A percentile compares a stretch with the other conserved stretches of the same genome.
Conservation (phyloP, 768 basidiomycete genomes). For the Lentinula sp. region DNA sequence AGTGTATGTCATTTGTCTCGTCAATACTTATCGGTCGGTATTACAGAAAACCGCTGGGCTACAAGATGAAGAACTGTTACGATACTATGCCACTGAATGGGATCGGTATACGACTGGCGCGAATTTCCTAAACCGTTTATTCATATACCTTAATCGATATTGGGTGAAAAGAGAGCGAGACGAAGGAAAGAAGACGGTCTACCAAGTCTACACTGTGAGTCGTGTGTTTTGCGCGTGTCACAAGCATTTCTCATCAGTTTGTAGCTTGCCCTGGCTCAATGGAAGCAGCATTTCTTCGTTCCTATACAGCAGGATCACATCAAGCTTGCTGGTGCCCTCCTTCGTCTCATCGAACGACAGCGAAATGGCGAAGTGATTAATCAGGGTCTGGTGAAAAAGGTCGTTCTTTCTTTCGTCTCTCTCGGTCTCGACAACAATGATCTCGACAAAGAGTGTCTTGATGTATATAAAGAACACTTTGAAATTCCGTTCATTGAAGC, state of each 20-base stretch:
- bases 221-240: background rate
- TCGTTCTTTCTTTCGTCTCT: conserved; percentile 91
- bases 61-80: conserved; percentile 82
- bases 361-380: conserved; percentile 93
- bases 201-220: conserved; percentile 92
- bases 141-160: conserved; percentile 96
- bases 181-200: conserved; percentile 91
- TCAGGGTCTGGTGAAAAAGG: conserved; percentile 87
- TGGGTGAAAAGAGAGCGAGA: conserved; percentile 99
- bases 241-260: background rate
- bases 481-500: conserved; percentile 84
- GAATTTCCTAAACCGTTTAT: conserved; percentile 94
- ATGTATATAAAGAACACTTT: conserved; percentile 90
- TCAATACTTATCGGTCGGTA: conserved; percentile 8
- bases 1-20: background rate
- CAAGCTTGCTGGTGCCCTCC: conserved; percentile 82
- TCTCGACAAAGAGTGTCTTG: conserved; percentile 86
- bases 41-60: conserved; percentile 69
- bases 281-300: conserved; percentile 89
- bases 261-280: conserved; percentile 92
- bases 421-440: conserved; percentile 91
- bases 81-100: conserved; percentile 93
- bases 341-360: conserved; percentile 88
- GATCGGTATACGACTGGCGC: conserved; percentile 95
- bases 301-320: conserved; percentile 74